These are phyloP conservation scores for Penicillium sp. DNA, from an alignment of 2,329 filamentous ascomycete genomes.

Conservation along the genomic window DNA sequence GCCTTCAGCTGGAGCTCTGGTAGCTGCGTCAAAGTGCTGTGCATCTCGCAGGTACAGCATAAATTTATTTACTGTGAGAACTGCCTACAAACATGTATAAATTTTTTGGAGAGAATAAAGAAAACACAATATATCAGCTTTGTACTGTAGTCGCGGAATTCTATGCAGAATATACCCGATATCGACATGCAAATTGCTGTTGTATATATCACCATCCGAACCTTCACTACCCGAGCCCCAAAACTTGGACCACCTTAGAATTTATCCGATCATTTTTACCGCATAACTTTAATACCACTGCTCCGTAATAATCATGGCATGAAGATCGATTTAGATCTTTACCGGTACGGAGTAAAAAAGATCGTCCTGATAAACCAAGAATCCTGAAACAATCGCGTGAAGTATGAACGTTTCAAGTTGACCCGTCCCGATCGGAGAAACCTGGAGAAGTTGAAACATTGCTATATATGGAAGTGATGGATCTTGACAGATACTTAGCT, in stretches of 20 bases:
- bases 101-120: too few relatives aligned
- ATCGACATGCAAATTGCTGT: background rate
- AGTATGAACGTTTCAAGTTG: slow-evolving; percentile 21
- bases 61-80: background rate
- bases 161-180: background rate
- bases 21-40: background rate
- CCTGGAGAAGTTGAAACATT: background rate
- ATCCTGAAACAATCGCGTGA: slow-evolving; percentile 21
- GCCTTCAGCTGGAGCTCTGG: background rate
- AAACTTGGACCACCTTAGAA: background rate
- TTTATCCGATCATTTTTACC: background rate
- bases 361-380: slow-evolving; percentile 8
- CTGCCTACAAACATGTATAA: too few relatives aligned
- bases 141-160: background rate
- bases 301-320: background rate
- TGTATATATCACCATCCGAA: background rate
- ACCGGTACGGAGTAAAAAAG: background rate
- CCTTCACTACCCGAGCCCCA: background rate
- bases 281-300: background rate
- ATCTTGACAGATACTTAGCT: too few relatives aligned
- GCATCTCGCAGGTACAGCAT: background rate
- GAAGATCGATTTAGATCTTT: background rate
- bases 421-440: slow-evolving; percentile 1
- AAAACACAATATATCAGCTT: too few relatives aligned
- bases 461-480: background rate